Evolutionary conservation across 441 rosid genomes (phyloP).

Genomic region (Populus hybrid): DNA sequence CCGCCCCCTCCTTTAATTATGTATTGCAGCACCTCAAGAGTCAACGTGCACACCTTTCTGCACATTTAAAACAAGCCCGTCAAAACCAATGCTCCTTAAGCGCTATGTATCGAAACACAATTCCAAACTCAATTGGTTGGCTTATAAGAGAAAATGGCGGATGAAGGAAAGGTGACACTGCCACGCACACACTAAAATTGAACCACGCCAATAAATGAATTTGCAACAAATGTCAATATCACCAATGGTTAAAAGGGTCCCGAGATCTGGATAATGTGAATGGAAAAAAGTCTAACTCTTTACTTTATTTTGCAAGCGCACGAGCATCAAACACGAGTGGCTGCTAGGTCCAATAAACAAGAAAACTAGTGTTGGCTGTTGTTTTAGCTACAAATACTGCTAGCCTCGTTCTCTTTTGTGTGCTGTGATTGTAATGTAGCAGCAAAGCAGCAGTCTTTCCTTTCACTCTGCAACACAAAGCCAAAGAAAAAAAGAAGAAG

Average conservation of each 20-base stretch:
- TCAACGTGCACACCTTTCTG: constrained; percentile 26
- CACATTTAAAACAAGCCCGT: constrained; percentile 20
- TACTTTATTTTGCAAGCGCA: constrained; percentile 25
- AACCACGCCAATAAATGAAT: background rate
- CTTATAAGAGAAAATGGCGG: constrained; percentile 42
- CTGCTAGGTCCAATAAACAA: constrained; percentile 36
- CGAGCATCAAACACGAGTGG: constrained; percentile 49
- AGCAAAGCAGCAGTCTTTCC: background rate
- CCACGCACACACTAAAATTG: background rate
- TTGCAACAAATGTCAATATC: constrained; percentile 23
- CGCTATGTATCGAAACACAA: constrained; percentile 30
- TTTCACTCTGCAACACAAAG: constrained; percentile 20
- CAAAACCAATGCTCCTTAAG: constrained; percentile 26
- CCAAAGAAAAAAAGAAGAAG: background rate
- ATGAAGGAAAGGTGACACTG: constrained; percentile 36
- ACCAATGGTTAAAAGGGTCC: constrained; percentile 25
- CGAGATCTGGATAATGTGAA: constrained; percentile 38
- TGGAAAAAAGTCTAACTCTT: background rate
- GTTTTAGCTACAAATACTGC: constrained; percentile 12
- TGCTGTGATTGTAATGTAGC: constrained; percentile 6
- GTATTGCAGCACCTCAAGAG: constrained; percentile 26
- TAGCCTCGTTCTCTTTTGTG: constrained; percentile 11
- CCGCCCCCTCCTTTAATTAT: constrained; percentile 49
- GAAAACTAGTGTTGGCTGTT: constrained; percentile 21
- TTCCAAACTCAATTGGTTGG: background rate